phyloP scores from a whole-genome alignment of 106 monocot genomes.

The Dendrobium officinale region DNA sequence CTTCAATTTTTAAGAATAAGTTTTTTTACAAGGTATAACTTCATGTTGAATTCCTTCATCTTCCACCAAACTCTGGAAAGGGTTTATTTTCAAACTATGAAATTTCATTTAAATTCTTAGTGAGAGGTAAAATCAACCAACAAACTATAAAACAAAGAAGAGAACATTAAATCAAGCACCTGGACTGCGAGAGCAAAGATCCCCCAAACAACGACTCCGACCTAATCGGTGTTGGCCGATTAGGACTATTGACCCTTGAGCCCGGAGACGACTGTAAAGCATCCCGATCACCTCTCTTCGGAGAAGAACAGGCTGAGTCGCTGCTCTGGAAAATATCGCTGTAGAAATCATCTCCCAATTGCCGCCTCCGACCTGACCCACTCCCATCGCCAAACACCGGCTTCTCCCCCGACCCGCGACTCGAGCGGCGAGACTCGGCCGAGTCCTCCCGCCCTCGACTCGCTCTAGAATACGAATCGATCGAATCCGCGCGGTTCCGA shows the following conservation, averaged over 20 bases:
- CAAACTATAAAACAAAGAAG: neutral
- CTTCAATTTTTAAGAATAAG: neutral
- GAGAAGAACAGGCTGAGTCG: slow-evolving; percentile 30
- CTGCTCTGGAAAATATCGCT: slow-evolving; percentile 48
- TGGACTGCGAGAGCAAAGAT: slow-evolving; percentile 24
- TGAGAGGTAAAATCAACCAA: neutral
- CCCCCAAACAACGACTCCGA: slow-evolving; percentile 11
- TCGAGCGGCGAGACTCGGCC: neutral
- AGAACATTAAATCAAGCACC: slow-evolving; percentile 14
- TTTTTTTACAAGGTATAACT: neutral
- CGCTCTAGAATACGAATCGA: slow-evolving; percentile 16
- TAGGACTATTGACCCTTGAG: slow-evolving; percentile 47
- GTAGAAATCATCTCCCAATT: slow-evolving; percentile 46
- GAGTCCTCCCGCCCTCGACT: slow-evolving; percentile 2
- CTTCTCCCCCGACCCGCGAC: slow-evolving; percentile 32
- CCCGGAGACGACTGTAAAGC: slow-evolving; percentile 21
- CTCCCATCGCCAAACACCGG: slow-evolving; percentile 52
- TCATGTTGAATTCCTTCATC: neutral
- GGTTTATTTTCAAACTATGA: neutral
- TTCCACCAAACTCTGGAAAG: neutral
- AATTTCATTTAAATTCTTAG: neutral
- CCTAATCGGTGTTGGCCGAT: slow-evolving; percentile 9
- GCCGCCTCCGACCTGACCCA: slow-evolving; percentile 29
- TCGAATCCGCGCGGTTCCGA: slow-evolving; percentile 22
- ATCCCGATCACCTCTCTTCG: slow-evolving; percentile 32